A percentile compares a stretch with the other conserved stretches of the same genome.
phyloP scores from a whole-genome alignment of 352 stramenopile species.

The Pythium sp. region DNA sequence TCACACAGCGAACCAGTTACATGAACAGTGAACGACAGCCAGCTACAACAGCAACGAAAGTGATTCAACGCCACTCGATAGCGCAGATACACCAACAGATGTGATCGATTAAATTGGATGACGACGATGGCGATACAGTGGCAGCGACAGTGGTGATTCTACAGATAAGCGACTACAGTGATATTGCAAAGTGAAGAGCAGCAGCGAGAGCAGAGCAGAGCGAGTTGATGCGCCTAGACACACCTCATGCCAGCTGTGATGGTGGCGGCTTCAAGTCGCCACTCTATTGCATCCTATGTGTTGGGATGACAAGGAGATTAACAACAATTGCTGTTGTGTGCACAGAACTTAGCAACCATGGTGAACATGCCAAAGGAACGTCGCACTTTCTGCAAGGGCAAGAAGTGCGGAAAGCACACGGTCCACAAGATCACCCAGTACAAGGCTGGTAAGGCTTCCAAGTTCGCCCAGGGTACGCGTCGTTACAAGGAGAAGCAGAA shows the following conservation, averaged over 20 bases:
- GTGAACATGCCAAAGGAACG: conserved; percentile 99
- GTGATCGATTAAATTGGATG: neutral
- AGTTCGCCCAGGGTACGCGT: conserved; percentile 97
- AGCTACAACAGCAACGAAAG: neutral
- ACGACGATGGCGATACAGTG: neutral
- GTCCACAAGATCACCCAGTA: conserved; percentile 99
- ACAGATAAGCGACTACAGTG: neutral
- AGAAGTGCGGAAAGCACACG: conserved; percentile 99
- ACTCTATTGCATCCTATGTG: neutral
- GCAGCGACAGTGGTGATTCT: neutral
- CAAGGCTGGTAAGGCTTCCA: conserved; percentile 99
- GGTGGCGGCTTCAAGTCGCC: neutral
- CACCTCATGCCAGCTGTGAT: neutral
- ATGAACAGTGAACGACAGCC: neutral
- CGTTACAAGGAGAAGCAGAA: conserved; percentile 99
- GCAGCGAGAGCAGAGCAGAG: conserved; percentile 4
- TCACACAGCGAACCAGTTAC: neutral
- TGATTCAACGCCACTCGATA: neutral
- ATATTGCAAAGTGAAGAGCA: neutral
- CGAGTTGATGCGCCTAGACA: neutral
- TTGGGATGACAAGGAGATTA: neutral
- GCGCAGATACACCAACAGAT: conserved; percentile 1
- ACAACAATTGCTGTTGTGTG: neutral
- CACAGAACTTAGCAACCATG: conserved; percentile 91
- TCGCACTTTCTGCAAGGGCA: conserved; percentile 98